Percentiles rank a stretch among this genome's conserved stretches.
Evolutionary conservation across 768 basidiomycete genomes (phyloP).

Genomic region (Leucogyrophana mollusca): DNA sequence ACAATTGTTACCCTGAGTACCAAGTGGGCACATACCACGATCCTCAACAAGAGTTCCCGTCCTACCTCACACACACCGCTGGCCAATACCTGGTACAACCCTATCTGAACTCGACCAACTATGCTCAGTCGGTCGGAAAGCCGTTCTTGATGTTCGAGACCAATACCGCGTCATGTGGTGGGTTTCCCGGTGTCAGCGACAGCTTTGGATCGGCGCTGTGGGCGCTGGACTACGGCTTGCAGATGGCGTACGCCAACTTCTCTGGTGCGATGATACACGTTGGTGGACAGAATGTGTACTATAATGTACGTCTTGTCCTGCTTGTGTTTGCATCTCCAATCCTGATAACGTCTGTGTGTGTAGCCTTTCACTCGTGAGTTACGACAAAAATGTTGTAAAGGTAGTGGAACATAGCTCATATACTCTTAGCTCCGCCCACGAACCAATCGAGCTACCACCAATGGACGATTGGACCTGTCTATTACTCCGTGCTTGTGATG

Average conservation of each 20-base stretch:
- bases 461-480: conserved; percentile 42
- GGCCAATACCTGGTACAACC: conserved; percentile 31
- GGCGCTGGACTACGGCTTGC: conserved; percentile 48
- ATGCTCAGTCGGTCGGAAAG: conserved; percentile 31
- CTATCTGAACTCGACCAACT: conserved; percentile 34
- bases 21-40: conserved; percentile 20
- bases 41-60: conserved; percentile 39
- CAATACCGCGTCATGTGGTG: conserved; percentile 52
- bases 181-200: conserved; percentile 51
- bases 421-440: conserved; percentile 38
- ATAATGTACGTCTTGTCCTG: conserved; percentile 41
- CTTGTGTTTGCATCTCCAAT: background rate
- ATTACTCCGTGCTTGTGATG: conserved; percentile 37
- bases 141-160: conserved; percentile 55
- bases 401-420: background rate
- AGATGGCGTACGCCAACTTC: conserved; percentile 49
- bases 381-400: background rate
- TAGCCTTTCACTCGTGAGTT: conserved; percentile 49
- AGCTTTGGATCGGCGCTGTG: conserved; percentile 50
- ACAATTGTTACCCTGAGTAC: conserved; percentile 30
- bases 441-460: conserved; percentile 33
- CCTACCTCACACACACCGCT: conserved; percentile 44
- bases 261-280: conserved; percentile 46
- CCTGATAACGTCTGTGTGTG: background rate
- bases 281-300: conserved; percentile 47